phyloP scores from a whole-genome alignment of 2,329 filamentous ascomycete species.

The Anthostomella pinea region DNA sequence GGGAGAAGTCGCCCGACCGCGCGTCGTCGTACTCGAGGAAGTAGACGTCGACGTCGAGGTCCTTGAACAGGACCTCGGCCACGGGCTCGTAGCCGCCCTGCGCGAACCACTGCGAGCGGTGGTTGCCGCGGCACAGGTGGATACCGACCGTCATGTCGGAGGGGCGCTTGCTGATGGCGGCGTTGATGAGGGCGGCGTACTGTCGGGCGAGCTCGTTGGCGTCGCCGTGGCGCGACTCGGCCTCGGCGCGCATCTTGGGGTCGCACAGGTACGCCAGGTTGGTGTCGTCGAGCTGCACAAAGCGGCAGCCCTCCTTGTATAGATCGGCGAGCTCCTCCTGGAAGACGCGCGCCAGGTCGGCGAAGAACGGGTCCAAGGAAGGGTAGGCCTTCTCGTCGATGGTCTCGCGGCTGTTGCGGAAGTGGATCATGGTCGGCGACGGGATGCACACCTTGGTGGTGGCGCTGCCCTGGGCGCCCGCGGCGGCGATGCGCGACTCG shows the following conservation, averaged over 20 bases:
- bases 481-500: constrained; percentile 41
- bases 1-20: constrained; percentile 52
- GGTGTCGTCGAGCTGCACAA: constrained; percentile 58
- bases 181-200: constrained; percentile 55
- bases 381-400: constrained; percentile 53
- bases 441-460: constrained; percentile 57
- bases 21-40: constrained; percentile 60
- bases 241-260: constrained; percentile 51
- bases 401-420: constrained; percentile 51
- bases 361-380: constrained; percentile 53
- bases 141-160: constrained; percentile 54
- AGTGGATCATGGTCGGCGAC: constrained; percentile 58
- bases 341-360: constrained; percentile 52
- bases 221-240: constrained; percentile 50
- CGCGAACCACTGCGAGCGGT: constrained; percentile 55
- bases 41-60: constrained; percentile 55
- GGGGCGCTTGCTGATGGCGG: constrained; percentile 49
- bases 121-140: constrained; percentile 57
- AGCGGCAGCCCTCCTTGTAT: constrained; percentile 51
- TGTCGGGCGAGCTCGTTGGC: constrained; percentile 46
- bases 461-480: constrained; percentile 29
- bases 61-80: constrained; percentile 54
- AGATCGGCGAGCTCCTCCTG: constrained; percentile 52
- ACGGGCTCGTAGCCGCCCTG: constrained; percentile 58
- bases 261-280: constrained; percentile 60